Evolutionary conservation across 2,329 filamentous ascomycete species (phyloP), one percentile per base, ranked within the genome.

Genomic region (Fusarium sp.): DNA sequence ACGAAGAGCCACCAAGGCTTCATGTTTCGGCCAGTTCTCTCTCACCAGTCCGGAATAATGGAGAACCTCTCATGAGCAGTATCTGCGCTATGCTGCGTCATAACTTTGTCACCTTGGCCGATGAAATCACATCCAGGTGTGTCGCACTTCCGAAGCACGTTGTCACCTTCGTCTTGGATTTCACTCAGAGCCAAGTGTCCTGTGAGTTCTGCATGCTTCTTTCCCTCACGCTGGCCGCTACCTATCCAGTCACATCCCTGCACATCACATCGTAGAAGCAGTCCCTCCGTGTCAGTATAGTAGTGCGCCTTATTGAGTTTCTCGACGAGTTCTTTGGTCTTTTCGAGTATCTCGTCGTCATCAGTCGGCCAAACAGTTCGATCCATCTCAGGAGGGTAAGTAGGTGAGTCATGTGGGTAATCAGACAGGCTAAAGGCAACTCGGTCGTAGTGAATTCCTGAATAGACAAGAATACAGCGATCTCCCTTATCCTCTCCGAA

Each of bases 371-470:
- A 92, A 25, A 88, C 82, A 10, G 87, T 85, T 49, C 91, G 88
- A 78, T 98, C 95, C 71, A 91, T 89, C 31, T 96, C 93, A 0
- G 93, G 89, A 12, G 91, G 89, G 16, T 89, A 84, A 51, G 88
- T 85, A 10, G 89, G 83, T 64, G 84, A 86, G 48, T 84, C 86
- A 74, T 86, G 85, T 8, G 88, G 89, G 73, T 82, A 86, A 70
- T 86, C 87, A 27, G 86, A 90, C 42, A 88, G 89, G 23, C 90
- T 91, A 73, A 97, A 89, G 2, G 93, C 94, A 66, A 98, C 91
- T 11, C 93, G 92, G 81, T 98, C 95, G 82, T 98, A 98, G 80
- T 98, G 95, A 56, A 98, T 96, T 6, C 94, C 94, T 0, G 93
- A 95, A 82, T 97, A 98, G 1, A 97, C 91, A 29, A 98, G 84